Base-by-base conservation (phyloP, 306 rosid species). In the Oxytropis ochrocephala region DNA sequence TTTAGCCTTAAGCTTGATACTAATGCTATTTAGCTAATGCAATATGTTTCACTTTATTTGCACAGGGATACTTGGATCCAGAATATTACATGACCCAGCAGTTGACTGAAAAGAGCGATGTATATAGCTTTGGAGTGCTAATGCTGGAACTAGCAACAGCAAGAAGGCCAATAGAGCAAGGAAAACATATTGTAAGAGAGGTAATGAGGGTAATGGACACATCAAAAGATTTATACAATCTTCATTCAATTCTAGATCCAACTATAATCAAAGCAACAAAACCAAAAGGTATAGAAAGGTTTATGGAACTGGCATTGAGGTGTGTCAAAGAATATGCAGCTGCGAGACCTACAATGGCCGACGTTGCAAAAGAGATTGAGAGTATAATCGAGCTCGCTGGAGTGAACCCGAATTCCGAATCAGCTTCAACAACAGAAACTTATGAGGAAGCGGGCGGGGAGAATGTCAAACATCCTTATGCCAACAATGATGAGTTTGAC, bases 81-180 rank as follows among this genome's bases (percentile, higher is more conserved):
- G 83, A 82, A 73, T 82, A 82, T 71, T 82, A 82, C 76, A 82
- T 82, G 86, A 82, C 79, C 12, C 86, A 82, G 4, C 86, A 78
- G 27, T 79, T 82, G 46, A 82, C 90, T 0, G 94, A 91, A 81
- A 91, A 91, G 77, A 91, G 94, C 11, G 96, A 91, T 30, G 96
- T 91, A 5, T 87, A 89, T 41, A 85, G 96, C 67, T 91, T 74
- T 53, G 94, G 96, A 42, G 96, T 91, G 61, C 44, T 91, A 60
- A 80, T 87, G 91, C 69, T 91, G 39, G 97, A 91, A 76, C 67
- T 88, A 64, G 76, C 77, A 18, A 89, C 97, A 42, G 84, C 96
- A 18, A 89, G 72, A 65, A 81, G 70, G 72, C 94, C 97, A 46
- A 89, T 89, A 57, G 87, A 87, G 77, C 78, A 46, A 62, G 96